These are phyloP conservation scores for Phlyctochytrium bullatum DNA, from an alignment of 192 early-diverging fungal species.

Conservation along the genomic window DNA sequence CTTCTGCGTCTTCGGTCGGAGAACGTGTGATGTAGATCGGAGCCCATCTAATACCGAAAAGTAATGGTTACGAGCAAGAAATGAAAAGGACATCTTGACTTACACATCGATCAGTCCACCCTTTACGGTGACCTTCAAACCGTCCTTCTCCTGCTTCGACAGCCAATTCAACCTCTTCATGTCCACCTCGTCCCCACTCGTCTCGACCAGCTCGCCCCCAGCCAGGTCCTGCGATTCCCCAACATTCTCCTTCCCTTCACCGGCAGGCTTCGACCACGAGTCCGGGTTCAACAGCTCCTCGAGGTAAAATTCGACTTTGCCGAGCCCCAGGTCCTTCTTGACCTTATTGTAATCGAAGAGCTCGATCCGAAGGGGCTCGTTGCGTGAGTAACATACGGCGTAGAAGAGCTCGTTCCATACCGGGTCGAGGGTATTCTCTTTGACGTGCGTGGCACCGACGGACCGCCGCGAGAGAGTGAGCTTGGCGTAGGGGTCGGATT, in stretches of 20 bases:
- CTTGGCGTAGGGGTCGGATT: constrained; percentile 92
- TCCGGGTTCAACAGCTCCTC: constrained; percentile 22
- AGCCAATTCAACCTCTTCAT: constrained; percentile 1
- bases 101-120: constrained; percentile 31
- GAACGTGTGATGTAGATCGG: constrained; percentile 36
- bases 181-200: too few species aligned
- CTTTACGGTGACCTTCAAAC: constrained; percentile 27
- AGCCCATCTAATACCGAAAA: constrained; percentile 37
- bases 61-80: too few species aligned
- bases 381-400: constrained; percentile 71
- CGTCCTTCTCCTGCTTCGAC: constrained; percentile 36
- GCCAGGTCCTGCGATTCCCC: background rate
- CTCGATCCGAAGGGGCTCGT: constrained; percentile 73
- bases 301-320: constrained; percentile 54
- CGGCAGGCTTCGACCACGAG: constrained; percentile 2
- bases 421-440: constrained; percentile 81
- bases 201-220: background rate
- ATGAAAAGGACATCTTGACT: too few species aligned
- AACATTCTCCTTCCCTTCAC: background rate
- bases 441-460: constrained; percentile 76
- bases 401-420: constrained; percentile 91
- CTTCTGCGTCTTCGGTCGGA: constrained; percentile 1
- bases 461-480: constrained; percentile 60
- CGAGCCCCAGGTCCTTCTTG: constrained; percentile 81
- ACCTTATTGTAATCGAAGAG: constrained; percentile 88